Conservation (phyloP, 1,284 basidiomycete species). For the Puccinia polysora region DNA sequence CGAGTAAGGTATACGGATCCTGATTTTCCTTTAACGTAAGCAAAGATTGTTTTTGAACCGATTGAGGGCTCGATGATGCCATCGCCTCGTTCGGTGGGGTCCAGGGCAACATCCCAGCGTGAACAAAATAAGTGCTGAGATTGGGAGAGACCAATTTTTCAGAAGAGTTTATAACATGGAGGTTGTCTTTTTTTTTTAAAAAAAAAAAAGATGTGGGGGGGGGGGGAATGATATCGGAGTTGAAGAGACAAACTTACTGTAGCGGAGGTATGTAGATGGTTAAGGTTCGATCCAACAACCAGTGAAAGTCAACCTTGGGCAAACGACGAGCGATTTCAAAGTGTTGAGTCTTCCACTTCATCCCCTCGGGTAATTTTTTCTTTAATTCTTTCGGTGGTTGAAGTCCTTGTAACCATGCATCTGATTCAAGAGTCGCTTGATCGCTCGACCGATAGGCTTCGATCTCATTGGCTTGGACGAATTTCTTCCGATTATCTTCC, state of each 20-base stretch:
- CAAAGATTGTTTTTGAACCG: slow-evolving; percentile 4
- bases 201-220: not conserved
- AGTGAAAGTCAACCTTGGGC: slow-evolving; percentile 24
- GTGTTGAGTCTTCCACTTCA: slow-evolving; percentile 40
- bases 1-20: slow-evolving; percentile 24
- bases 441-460: not conserved
- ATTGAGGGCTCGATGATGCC: not conserved
- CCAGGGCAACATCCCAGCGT: slow-evolving; percentile 42
- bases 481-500: not conserved
- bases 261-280: slow-evolving; percentile 24
- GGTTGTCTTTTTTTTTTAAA: not conserved
- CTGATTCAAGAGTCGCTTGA: slow-evolving; percentile 17
- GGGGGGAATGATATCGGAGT: not conserved
- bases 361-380: slow-evolving; percentile 32
- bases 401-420: slow-evolving; percentile 10
- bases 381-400: slow-evolving; percentile 14
- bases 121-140: slow-evolving; percentile 34
- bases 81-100: not conserved
- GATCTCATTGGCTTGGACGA: not conserved
- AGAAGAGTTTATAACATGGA: not conserved
- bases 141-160: not conserved
- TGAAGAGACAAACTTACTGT: slow-evolving; percentile 9
- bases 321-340: slow-evolving; percentile 38
- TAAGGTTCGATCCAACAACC: slow-evolving; percentile 22
- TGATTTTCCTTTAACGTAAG: slow-evolving; percentile 17